Base-by-base conservation (phyloP, 768 basidiomycete genomes). In the Boletus eberwhitei region DNA sequence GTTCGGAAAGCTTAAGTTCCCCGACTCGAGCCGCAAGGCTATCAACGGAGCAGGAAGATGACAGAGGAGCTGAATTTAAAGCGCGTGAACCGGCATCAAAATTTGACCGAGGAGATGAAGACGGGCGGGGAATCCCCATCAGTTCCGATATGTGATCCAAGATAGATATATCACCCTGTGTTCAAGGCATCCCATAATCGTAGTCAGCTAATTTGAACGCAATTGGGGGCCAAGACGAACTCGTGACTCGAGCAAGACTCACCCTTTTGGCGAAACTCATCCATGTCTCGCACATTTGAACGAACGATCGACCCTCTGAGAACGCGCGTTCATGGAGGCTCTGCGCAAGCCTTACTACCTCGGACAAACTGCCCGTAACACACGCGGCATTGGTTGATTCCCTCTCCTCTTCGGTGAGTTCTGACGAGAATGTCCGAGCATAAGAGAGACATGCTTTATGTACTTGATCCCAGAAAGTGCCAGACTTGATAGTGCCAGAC, bases 271-370 rank as follows among this genome's bases (percentile, higher is more conserved):
- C 87, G 58, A 90, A 80, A 19, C 71, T 73, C 59, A 83, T 77
- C 84, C 90, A 90, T 50, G 81, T 83, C 58, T 91, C 87, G 64
- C 88, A 90, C 65, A 87, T 81, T 8, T 74, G 73, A 14, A 81
- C 56, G 61, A 87, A 92, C 1, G 77, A 74, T 44, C 71, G 76
- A 3, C 83, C 83, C 16, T 68, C 67, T 52, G 81, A 58, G 57
- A 86, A 85, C 0, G 57, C 2, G 53, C 64, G n/a, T 48, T 58
- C 58, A 75, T 78, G 31, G 53, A 49, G 56, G 75, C 29, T 47
- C 60, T 79, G 74, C 0, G 76, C 76, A 40, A 71, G 59, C 4
- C 54, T 59, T n/a, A 83, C 67, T 2, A 87, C 55, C 17, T 74
- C 72, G 8, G 70, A 69, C 52, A 81, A 83, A 1, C 75, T 68